phyloP scores from a whole-genome alignment of 1,284 basidiomycete species.

The Peniophora sp. region DNA sequence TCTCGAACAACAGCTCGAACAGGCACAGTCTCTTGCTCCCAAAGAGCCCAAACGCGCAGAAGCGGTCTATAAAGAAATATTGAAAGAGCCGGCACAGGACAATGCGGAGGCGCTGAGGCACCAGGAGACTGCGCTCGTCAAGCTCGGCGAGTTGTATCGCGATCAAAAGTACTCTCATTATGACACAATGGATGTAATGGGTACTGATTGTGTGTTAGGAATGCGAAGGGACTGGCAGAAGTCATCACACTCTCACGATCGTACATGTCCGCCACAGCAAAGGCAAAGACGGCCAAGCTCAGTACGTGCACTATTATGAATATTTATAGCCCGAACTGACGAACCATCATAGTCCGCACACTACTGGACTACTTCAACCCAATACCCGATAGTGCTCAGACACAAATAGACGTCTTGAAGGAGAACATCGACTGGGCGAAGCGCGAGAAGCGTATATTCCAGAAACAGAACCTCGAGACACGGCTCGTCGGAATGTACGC shows the following conservation, averaged over 20 bases:
- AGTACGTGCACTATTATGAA: constrained; percentile 45
- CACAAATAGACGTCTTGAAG: constrained; percentile 81
- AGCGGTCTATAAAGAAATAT: constrained; percentile 61
- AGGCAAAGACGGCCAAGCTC: constrained; percentile 97
- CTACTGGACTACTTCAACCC: constrained; percentile 83
- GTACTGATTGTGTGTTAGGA: constrained; percentile 35
- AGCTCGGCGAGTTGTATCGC: constrained; percentile 83
- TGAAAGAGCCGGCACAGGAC: constrained; percentile 25
- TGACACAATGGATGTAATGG: neutral
- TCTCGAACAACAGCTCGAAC: constrained; percentile 40
- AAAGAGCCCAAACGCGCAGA: constrained; percentile 49
- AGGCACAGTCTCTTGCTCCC: constrained; percentile 35
- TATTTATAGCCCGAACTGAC: constrained; percentile 1
- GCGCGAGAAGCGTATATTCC: constrained; percentile 88
- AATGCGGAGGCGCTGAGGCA: constrained; percentile 60
- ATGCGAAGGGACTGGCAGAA: constrained; percentile 80
- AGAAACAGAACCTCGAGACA: constrained; percentile 92
- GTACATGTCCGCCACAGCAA: constrained; percentile 93
- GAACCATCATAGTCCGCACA: constrained; percentile 62
- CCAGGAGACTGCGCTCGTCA: constrained; percentile 83
- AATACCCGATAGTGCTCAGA: constrained; percentile 68
- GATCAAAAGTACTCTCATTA: constrained; percentile 64
- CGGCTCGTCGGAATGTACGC: constrained; percentile 79
- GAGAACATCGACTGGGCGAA: constrained; percentile 96
- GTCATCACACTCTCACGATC: constrained; percentile 82